Evolutionary conservation across 148 eudicot species (phyloP).

Genomic region (Silene latifolia): DNA sequence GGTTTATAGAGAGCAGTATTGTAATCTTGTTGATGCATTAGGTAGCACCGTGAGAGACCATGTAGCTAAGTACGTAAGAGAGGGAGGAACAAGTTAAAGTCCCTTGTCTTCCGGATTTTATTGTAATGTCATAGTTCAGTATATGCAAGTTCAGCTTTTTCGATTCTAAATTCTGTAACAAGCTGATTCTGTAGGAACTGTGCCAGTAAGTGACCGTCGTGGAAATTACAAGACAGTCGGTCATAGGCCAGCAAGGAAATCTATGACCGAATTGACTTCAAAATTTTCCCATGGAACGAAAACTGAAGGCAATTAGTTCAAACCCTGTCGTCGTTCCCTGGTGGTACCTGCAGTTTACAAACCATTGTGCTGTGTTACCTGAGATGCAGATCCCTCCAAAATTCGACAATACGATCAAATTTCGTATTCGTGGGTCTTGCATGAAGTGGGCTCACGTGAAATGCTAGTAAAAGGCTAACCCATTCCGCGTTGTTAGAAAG

Average conservation of each 20-base stretch:
- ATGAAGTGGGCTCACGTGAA: no score
- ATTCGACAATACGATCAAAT: no score
- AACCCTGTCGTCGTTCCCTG: slow-evolving; percentile 1
- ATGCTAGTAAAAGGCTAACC: no score
- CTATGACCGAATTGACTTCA: background rate
- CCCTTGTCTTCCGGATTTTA: background rate
- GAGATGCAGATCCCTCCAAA: background rate
- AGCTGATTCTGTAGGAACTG: slow-evolving; percentile 23
- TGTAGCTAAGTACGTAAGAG: slow-evolving; percentile 44
- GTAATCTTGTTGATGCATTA: slow-evolving; percentile 46
- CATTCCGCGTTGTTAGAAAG: no score
- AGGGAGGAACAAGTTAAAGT: slow-evolving; percentile 13
- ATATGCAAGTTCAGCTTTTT: slow-evolving; percentile 6
- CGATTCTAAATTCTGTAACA: slow-evolving; percentile 19
- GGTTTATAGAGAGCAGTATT: slow-evolving; percentile 49
- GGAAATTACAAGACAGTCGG: slow-evolving; percentile 40
- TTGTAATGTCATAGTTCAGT: background rate
- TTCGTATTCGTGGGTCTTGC: no score
- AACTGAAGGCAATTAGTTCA: background rate
- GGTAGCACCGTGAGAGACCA: slow-evolving; percentile 60
- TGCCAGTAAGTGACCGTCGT: slow-evolving; percentile 31
- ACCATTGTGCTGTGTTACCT: background rate
- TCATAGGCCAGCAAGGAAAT: slow-evolving; percentile 27
- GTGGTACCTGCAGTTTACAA: no score
- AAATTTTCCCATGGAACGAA: slow-evolving; percentile 14